These are phyloP conservation scores for Lasiosphaeriaceae sp. DNA, from an alignment of 495 filamentous ascomycete genomes.

Conservation along the genomic window DNA sequence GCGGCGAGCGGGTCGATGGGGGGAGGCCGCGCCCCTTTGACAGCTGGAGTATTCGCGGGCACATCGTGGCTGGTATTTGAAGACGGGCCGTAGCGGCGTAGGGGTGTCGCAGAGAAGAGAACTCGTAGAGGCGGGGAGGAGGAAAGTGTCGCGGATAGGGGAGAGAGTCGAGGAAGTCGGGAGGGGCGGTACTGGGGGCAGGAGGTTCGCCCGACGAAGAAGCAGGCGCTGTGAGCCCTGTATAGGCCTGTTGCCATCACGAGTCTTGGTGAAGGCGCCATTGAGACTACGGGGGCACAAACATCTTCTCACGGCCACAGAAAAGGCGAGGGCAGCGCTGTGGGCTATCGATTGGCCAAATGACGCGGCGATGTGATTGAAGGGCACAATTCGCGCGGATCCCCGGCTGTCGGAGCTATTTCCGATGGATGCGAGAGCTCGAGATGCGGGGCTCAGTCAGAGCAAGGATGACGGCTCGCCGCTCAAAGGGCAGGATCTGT, in stretches of 20 bases:
- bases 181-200: slow-evolving; percentile 1
- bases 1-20: slow-evolving; percentile 27
- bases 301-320: slow-evolving; percentile 10
- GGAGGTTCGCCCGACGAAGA: slow-evolving; percentile 8
- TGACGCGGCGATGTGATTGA: neutral
- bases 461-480: neutral
- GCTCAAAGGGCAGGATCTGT: neutral
- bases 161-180: neutral
- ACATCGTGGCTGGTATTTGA: slow-evolving; percentile 4
- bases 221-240: slow-evolving; percentile 3
- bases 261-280: slow-evolving; percentile 23
- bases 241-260: slow-evolving; percentile 23
- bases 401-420: neutral
- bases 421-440: neutral
- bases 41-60: neutral
- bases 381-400: slow-evolving; percentile 8
- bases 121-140: slow-evolving; percentile 14
- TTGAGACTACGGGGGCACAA: slow-evolving; percentile 2
- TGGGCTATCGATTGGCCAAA: no score
- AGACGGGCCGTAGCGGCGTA: slow-evolving; percentile 3
- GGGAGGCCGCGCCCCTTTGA: neutral
- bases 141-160: slow-evolving; percentile 2
- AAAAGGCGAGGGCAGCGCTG: neutral
- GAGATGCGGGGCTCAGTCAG: neutral
- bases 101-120: slow-evolving; percentile 20